phyloP scores from a whole-genome alignment of 2,329 filamentous ascomycete species.

The Aureobasidium musti region DNA sequence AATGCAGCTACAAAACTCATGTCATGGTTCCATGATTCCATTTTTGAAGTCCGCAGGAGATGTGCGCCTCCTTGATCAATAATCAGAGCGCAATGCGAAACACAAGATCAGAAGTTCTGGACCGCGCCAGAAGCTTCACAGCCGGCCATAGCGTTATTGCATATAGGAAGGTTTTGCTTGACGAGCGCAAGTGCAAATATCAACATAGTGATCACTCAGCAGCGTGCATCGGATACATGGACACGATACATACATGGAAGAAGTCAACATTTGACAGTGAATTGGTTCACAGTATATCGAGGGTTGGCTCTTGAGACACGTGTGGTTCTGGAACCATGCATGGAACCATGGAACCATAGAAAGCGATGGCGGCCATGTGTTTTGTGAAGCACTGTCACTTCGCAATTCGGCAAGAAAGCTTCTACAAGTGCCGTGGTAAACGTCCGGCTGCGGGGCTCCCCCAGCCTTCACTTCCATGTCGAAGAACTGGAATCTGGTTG shows the following conservation, averaged over 20 bases:
- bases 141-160: constrained; percentile 8
- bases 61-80: constrained; percentile 2
- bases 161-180: neutral
- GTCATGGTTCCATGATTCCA: constrained; percentile 13
- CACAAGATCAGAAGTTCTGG: constrained; percentile 3
- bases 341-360: constrained; percentile 2
- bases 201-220: neutral
- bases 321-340: constrained; percentile 17
- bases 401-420: constrained; percentile 25
- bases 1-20: neutral
- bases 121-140: constrained; percentile 14
- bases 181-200: neutral
- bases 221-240: neutral
- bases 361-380: neutral
- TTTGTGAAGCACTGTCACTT: constrained; percentile 6
- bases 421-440: constrained; percentile 19
- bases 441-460: constrained; percentile 17
- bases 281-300: neutral
- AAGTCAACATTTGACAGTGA: neutral
- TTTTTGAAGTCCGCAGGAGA: neutral
- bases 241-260: neutral
- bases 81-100: neutral
- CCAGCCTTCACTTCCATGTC: constrained; percentile 8
- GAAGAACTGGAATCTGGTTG: constrained; percentile 17
- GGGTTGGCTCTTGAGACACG: neutral